Base-by-base conservation (phyloP, 2,329 filamentous ascomycete species). In the Ploettnerulaceae sp. region DNA sequence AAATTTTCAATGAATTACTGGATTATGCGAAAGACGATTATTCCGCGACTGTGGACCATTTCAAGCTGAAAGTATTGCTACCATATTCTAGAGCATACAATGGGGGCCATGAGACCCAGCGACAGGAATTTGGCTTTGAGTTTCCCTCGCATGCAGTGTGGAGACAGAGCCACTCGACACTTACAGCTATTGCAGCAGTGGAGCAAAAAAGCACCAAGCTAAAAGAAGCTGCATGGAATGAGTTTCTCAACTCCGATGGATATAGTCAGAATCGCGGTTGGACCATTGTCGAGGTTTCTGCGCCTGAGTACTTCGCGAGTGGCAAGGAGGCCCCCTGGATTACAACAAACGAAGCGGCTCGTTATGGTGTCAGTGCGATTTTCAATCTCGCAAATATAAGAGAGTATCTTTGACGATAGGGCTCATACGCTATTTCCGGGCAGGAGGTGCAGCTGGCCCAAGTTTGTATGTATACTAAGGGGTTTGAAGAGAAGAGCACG, bases 1-100 rank as follows among this genome's bases (percentile, higher is more conserved):
- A 82, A 58, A 74, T 80, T 1, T 66, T 77, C 6, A 71, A 76
- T 0, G 77, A 82, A 50, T 53, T 79, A 1, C 64, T 76, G 2
- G 69, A 77, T 34, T 71, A 75, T 28, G 41, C 41, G 7, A 34
- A 22, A 21, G 18, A 35, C 2, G 32, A 36, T 6, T 44, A 24
- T 15, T 17, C 14, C 4, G 32, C 11, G 7, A 31, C 6, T 6
- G 20, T 44, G n/a, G 14, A 36, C 8, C 12, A n/a, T 7, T 44
- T 44, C 24, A 44, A 44, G 15, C n/a, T 11, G 3, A 36, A 37
- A 5, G 22, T 22, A 5, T 44, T 31, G 41, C 32, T 44, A 2
- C 41, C 41, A 2, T 44, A 44, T 12, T 26, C 14, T 11, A 34
- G 41, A 21, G 41, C 41, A 3, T 44, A 44, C 15, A 44, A 44